phyloP scores from a whole-genome alignment of 768 basidiomycete species.

The Suillus subluteus region DNA sequence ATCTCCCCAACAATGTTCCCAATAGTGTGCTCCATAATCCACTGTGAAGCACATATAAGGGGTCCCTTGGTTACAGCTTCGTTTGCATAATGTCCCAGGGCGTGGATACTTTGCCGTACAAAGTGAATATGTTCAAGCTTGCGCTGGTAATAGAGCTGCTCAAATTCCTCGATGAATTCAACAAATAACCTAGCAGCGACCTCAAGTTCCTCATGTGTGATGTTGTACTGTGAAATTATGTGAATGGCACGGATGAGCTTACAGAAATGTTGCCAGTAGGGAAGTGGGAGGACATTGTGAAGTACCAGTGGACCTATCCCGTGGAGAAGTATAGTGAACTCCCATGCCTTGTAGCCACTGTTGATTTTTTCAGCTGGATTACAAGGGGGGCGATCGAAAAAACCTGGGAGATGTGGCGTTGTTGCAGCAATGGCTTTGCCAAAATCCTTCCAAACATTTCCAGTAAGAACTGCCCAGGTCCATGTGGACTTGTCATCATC shows the following conservation, averaged over 20 bases:
- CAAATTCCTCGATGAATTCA: conserved; percentile 33
- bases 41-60: conserved; percentile 27
- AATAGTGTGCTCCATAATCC: conserved; percentile 31
- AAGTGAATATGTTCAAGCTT: conserved; percentile 31
- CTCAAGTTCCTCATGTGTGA: conserved; percentile 15
- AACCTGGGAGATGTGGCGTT: too few relatives aligned
- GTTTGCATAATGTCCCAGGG: conserved; percentile 22
- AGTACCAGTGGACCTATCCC: conserved; percentile 22
- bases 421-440: too few relatives aligned
- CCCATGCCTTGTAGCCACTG: conserved; percentile 27
- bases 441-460: too few relatives aligned
- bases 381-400: too few relatives aligned
- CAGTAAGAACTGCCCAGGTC: too few relatives aligned
- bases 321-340: conserved; percentile 19
- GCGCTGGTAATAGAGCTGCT: conserved; percentile 31
- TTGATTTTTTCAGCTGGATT: too few relatives aligned
- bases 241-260: conserved; percentile 22
- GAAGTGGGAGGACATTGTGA: conserved; percentile 17
- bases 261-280: conserved; percentile 24
- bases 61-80: conserved; percentile 30
- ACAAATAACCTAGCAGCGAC: conserved; percentile 16
- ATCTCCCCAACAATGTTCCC: conserved; percentile 31
- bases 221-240: conserved; percentile 23
- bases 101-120: conserved; percentile 30
- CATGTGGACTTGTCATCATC: too few relatives aligned